phyloP scores from a whole-genome alignment of 2,329 filamentous ascomycete genomes.

The Chalaropsis ovoidea region DNA sequence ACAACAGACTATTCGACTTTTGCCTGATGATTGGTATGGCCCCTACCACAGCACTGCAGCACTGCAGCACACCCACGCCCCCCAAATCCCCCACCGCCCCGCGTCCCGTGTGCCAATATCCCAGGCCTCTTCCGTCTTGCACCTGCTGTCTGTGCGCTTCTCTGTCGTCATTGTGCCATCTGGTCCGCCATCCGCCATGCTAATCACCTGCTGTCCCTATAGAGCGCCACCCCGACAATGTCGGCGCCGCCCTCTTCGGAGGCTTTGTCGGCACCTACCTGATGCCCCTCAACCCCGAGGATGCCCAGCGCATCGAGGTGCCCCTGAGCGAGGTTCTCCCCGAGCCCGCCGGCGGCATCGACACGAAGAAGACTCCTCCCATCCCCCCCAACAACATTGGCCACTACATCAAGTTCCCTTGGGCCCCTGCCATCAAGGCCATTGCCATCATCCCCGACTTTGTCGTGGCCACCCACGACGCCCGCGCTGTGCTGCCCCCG shows the following conservation, averaged over 20 bases:
- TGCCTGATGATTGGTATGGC: constrained; percentile 82
- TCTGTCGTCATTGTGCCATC: not conserved
- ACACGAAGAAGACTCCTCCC: constrained; percentile 78
- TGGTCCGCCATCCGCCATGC: not conserved
- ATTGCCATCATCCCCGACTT: constrained; percentile 95
- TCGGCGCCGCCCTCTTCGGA: constrained; percentile 88
- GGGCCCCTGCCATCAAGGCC: constrained; percentile 91
- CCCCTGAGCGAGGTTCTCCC: constrained; percentile 89
- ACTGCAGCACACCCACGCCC: no score
- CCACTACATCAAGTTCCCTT: constrained; percentile 90
- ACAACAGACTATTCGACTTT: constrained; percentile 83
- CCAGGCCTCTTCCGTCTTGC: not conserved
- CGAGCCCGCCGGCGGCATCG: constrained; percentile 76
- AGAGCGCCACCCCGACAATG: constrained; percentile 87
- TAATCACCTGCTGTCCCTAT: constrained; percentile 8
- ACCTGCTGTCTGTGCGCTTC: not conserved
- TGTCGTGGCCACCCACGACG: constrained; percentile 87
- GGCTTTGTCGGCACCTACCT: constrained; percentile 96
- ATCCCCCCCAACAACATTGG: constrained; percentile 87
- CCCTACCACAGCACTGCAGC: no score
- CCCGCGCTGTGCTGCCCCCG: constrained; percentile 72
- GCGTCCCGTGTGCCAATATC: not conserved
- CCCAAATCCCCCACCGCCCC: not conserved
- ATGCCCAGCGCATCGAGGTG: constrained; percentile 84
- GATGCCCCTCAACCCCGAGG: constrained; percentile 80